Base-by-base conservation (phyloP, 345 rosid genomes). In the Melaleuca quinquenervia region DNA sequence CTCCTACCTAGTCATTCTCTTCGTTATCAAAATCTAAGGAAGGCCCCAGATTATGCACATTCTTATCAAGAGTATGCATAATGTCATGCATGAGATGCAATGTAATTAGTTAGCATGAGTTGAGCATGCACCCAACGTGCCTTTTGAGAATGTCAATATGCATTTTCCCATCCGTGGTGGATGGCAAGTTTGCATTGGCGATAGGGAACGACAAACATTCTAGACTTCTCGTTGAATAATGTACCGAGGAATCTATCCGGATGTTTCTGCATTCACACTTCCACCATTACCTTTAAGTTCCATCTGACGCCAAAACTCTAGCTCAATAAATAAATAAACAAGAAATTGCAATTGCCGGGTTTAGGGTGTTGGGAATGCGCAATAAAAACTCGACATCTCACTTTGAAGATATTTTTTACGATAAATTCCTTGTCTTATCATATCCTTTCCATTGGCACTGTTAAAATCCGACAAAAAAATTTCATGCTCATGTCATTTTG, bases 311-410 rank as follows among this genome's bases (percentile, higher is more conserved):
- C 11, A 12, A 12, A n/a, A 12, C 64, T n/a, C 32, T 2, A 58
- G 64, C 64, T n/a, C n/a, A n/a, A n/a, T n/a, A n/a, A n/a, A n/a
- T n/a, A n/a, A n/a, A n/a, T n/a, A 14, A 58, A 26, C 11, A 58
- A 5, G n/a, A 11, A 11, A 6, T 12, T n/a, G 0, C 8, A 0
- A 26, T 58, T 58, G 15, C 16, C 16, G 1, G 0, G 15, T 58
- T n/a, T 58, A 12, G 8, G 3, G 64, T 12, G 4, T n/a, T 58
- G 64, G 4, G 32, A n/a, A 12, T 32, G 27, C 3, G 7, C 32
- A n/a, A 58, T 7, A 1, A 11, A 58, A 58, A 16, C 32, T 13
- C 1, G 2, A 12, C 64, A 12, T 8, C 64, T n/a, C 64, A 58
- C 64, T 58, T 6, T 8, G 2, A 26, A 16, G 16, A 58, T 15